Base-by-base conservation (phyloP, 805 yeast species). In the Pichia scutulata region DNA sequence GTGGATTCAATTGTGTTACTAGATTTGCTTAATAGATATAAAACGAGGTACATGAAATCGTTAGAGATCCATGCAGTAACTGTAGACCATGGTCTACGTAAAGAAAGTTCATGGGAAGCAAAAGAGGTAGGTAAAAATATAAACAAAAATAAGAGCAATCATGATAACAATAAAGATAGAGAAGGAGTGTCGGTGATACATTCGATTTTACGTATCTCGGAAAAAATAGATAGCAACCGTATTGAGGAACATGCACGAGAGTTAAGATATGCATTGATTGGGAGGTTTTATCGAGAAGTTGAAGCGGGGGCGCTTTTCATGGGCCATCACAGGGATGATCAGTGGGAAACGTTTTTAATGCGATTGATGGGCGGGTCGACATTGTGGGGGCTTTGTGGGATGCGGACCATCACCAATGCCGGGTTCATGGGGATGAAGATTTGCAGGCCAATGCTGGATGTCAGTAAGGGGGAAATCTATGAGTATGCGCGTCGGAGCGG, bases 1-100 rank as follows among this genome's bases (percentile, higher is more conserved):
- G 89, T 83, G 0, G 95, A 86, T 60, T 86, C 93, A 1, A 81
- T 86, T 80, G 81, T 86, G 14, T 62, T 86, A 42, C 71, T 85
- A 0, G 74, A 74, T 55, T 66, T 84, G 19, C 62, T 82, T 5
- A 52, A 70, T 12, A 50, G 47, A 3, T 53, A 66, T 44, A 58
- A 64, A 7, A 59, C 67, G 2, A 52, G 56, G 1, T 30, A 52
- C 24, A 40, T 43, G 9, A 26, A 36, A 0, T 30, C 46, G n/a
- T 26, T 55, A 2, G 48, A 65, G 22, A 62, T 81, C 1, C 63
- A 65, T 47, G 87, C 89, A 3, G 69, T 84, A 37, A 82, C 90
- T 0, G 75, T 86, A 0, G 84, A 87, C 61, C 95, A 86, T 59
- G 67, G 69, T 16, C 70, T 78, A 44, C 66, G 95, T 8, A 51